phyloP scores from a whole-genome alignment of 2,329 filamentous ascomycete species.

The Elsinoe arachidis region DNA sequence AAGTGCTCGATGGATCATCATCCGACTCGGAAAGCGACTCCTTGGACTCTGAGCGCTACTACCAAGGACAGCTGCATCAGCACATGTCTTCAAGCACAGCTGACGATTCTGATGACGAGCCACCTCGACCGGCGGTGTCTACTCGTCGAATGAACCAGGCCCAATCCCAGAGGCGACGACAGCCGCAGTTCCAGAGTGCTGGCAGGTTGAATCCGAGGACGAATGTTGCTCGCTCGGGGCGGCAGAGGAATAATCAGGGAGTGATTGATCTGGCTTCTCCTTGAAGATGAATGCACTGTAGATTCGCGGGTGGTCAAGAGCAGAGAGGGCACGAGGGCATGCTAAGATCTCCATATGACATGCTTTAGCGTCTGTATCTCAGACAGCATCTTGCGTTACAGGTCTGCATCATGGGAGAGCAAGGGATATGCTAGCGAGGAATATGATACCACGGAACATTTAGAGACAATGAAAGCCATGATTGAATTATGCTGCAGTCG shows the following conservation, averaged over 20 bases:
- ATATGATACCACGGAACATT: constrained; percentile 1
- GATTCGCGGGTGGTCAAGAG: too few species aligned
- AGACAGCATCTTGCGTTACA: not conserved
- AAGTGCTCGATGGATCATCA: not conserved
- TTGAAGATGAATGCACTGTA: too few species aligned
- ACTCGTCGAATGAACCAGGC: not conserved
- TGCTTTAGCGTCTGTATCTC: too few species aligned
- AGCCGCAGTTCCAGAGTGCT: constrained; percentile 3
- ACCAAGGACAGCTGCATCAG: not conserved
- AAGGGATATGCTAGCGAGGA: not conserved
- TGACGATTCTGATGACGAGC: not conserved
- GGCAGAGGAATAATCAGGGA: not conserved
- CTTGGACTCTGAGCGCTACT: not conserved
- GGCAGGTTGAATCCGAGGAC: not conserved
- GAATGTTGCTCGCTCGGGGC: not conserved
- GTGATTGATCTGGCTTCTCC: not conserved
- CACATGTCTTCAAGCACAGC: not conserved
- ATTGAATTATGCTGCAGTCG: not conserved
- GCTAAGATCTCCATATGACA: too few species aligned
- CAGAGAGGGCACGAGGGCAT: too few species aligned
- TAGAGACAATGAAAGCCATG: not conserved
- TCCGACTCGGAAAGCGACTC: not conserved
- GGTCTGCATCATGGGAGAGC: not conserved
- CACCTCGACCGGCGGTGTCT: not conserved
- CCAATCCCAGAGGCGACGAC: not conserved